A percentile compares a stretch with the other conserved stretches of the same genome.
Evolutionary conservation across 2,329 filamentous ascomycete species (phyloP).

Genomic region (Periglandula ipomoeae): DNA sequence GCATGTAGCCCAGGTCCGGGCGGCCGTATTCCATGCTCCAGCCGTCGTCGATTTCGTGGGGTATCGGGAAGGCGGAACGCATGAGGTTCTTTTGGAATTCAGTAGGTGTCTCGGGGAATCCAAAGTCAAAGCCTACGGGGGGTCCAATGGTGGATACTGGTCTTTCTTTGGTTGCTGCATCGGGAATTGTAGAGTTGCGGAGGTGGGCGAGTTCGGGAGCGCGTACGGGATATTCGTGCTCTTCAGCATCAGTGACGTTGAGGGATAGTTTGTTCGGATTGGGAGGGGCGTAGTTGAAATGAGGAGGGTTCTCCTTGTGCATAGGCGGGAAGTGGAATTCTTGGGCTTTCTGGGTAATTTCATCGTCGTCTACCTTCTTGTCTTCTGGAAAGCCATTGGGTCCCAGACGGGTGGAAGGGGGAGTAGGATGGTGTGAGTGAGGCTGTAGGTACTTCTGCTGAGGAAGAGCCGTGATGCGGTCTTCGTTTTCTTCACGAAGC

Average conservation of each 20-base stretch:
- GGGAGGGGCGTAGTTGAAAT: conserved; percentile 49
- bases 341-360: conserved; percentile 14
- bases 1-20: conserved; percentile 78
- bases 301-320: conserved; percentile 39
- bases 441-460: conserved; percentile 55
- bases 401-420: conserved; percentile 8
- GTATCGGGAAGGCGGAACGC: conserved; percentile 75
- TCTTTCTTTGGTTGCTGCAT: conserved; percentile 21
- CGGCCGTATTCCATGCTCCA: conserved; percentile 92
- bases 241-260: conserved; percentile 10
- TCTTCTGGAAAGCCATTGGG: conserved; percentile 31
- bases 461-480: conserved; percentile 74
- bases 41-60: conserved; percentile 61
- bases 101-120: conserved; percentile 75
- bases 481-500: conserved; percentile 73
- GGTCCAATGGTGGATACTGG: conserved; percentile 50
- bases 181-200: conserved; percentile 34
- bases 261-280: conserved; percentile 17
- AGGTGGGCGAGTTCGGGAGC: conserved; percentile 50
- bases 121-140: conserved; percentile 62
- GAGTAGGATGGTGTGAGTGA: conserved; percentile 24
- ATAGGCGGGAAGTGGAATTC: conserved; percentile 52
- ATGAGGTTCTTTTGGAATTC: conserved; percentile 84
- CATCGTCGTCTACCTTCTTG: conserved; percentile 21
- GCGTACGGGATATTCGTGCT: conserved; percentile 23